Evolutionary conservation across 1,284 basidiomycete species (phyloP).

Genomic region (Heliocybe sulcata): DNA sequence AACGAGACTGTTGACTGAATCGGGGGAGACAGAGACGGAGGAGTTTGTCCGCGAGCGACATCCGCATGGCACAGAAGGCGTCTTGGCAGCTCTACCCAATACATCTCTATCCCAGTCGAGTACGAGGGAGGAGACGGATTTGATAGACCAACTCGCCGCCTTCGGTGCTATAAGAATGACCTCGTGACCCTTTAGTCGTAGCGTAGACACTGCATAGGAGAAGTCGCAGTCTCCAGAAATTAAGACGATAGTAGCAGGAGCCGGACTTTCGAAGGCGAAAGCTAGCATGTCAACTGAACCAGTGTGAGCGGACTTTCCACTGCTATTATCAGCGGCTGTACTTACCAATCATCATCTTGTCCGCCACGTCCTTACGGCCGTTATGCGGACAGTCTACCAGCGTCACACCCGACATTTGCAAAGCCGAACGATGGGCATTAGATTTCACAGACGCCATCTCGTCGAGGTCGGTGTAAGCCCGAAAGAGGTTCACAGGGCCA

Average conservation of each 20-base stretch:
- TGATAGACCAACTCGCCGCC: neutral
- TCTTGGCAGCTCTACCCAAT: neutral
- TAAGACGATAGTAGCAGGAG: neutral
- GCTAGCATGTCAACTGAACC: conserved; percentile 35
- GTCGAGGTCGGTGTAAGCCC: neutral
- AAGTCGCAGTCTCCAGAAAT: neutral
- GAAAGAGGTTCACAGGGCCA: neutral
- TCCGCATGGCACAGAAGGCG: no score
- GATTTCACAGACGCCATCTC: conserved; percentile 26
- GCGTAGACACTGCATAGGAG: no score
- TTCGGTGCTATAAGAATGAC: no score
- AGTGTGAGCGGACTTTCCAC: conserved; percentile 31
- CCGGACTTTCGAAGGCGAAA: neutral
- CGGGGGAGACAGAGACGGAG: no score
- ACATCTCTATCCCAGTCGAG: neutral
- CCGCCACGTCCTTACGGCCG: conserved; percentile 31
- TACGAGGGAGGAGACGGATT: neutral
- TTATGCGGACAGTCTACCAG: conserved; percentile 37
- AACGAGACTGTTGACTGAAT: neutral
- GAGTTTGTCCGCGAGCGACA: no score
- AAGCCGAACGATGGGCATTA: conserved; percentile 37
- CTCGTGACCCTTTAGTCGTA: no score
- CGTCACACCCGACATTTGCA: conserved; percentile 27
- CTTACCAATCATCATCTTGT: conserved; percentile 33
- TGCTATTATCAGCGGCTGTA: conserved; percentile 20